Percentiles rank a stretch among this genome's conserved stretches.
These are phyloP conservation scores for Triadica sebifera DNA, from an alignment of 345 rosid species.

Conservation along the genomic window DNA sequence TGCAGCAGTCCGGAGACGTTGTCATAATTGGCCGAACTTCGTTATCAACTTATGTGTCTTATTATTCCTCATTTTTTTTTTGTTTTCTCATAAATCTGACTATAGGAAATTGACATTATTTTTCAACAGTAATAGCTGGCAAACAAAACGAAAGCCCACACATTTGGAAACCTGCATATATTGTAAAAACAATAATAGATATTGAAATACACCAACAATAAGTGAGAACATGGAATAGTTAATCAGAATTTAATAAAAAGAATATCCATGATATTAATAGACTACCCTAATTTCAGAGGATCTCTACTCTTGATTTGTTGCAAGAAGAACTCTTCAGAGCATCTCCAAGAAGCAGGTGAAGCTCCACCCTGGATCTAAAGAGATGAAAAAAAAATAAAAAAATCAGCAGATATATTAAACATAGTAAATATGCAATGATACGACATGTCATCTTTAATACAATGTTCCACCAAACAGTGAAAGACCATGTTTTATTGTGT, in stretches of 20 bases:
- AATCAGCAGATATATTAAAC: background rate
- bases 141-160: constrained; percentile 83
- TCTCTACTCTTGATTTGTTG: constrained; percentile 82
- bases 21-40: too few species aligned
- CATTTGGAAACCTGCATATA: constrained; percentile 65
- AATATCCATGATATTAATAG: constrained; percentile 4
- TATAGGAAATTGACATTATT: too few species aligned
- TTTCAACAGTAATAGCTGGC: constrained; percentile 63
- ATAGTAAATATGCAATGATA: background rate
- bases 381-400: background rate
- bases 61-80: too few species aligned
- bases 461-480: too few species aligned
- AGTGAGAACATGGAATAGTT: constrained; percentile 1
- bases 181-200: constrained; percentile 13
- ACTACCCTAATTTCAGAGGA: constrained; percentile 83
- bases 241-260: background rate
- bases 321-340: constrained; percentile 83
- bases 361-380: constrained; percentile 50
- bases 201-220: background rate
- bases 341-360: constrained; percentile 93
- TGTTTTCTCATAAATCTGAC: too few species aligned
- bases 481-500: background rate
- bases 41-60: too few species aligned
- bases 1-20: too few species aligned
- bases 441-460: background rate